Conservation (phyloP, 257 asterid genomes). For the Echium plantagineum region DNA sequence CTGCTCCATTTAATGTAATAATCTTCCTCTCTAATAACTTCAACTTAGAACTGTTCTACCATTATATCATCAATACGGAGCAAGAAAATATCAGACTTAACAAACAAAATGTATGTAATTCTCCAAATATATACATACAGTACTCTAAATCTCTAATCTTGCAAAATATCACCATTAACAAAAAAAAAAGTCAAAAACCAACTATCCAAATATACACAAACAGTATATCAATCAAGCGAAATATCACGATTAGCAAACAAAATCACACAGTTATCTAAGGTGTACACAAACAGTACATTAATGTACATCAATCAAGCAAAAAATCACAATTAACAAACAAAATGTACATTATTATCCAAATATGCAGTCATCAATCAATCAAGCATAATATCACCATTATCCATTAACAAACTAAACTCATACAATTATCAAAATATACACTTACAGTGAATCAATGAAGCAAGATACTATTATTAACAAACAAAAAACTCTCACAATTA, state of each 20-base stretch:
- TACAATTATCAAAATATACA: not conserved
- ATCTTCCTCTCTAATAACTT: constrained; percentile 7
- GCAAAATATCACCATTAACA: not conserved
- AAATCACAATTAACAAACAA: no score
- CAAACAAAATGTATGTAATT: not conserved
- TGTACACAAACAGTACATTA: not conserved
- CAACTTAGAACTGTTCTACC: not conserved
- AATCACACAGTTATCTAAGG: not conserved
- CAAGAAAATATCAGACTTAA: no score
- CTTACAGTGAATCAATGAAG: not conserved
- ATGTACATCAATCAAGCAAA: no score
- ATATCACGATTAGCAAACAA: no score
- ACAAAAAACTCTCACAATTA: not conserved
- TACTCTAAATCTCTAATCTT: not conserved
- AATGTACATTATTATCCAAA: no score
- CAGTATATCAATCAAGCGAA: not conserved
- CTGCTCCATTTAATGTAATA: constrained; percentile 45
- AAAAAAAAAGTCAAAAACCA: no score
- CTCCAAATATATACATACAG: not conserved
- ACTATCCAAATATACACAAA: not conserved
- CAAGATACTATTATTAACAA: not conserved
- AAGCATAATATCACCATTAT: not conserved
- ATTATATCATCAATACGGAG: no score
- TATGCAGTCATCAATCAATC: no score
- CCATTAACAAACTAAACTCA: not conserved